Conservation (phyloP, 192 early-diverging fungal genomes). For the Linnemannia zychae region DNA sequence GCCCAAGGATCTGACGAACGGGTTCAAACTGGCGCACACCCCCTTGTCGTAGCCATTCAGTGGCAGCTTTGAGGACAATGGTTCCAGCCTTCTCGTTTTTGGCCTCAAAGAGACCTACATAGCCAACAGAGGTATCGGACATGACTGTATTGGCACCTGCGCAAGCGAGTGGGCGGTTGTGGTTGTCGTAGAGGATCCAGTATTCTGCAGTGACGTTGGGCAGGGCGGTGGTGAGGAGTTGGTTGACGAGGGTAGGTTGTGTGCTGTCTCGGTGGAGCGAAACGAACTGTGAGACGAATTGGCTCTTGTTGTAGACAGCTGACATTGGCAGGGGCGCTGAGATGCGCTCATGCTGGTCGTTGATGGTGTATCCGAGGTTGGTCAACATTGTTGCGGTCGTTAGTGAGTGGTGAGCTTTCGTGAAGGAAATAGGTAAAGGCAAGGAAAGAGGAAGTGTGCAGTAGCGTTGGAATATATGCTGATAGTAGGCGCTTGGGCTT, state of each 20-base stretch:
- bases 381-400: conserved; percentile 23
- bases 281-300: conserved; percentile 45
- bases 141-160: conserved; percentile 48
- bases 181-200: conserved; percentile 50
- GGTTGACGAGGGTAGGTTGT: conserved; percentile 27
- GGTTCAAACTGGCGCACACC: conserved; percentile 40
- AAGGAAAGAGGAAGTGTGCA: not conserved
- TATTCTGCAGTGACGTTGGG: conserved; percentile 27
- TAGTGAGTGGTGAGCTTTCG: not conserved
- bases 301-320: conserved; percentile 44
- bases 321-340: conserved; percentile 35
- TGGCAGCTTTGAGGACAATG: conserved; percentile 38
- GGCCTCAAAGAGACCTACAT: conserved; percentile 52
- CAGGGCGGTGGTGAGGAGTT: conserved; percentile 20
- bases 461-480: not conserved
- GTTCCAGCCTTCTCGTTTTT: conserved; percentile 33
- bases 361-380: conserved; percentile 24
- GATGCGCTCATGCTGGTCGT: conserved; percentile 13
- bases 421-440: not conserved
- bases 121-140: conserved; percentile 35
- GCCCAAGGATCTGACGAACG: conserved; percentile 52
- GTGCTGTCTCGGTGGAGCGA: conserved; percentile 41
- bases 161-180: conserved; percentile 40
- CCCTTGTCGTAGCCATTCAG: conserved; percentile 25
- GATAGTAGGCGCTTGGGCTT: not conserved